Evolutionary conservation across 768 basidiomycete species (phyloP).

Genomic region (Termitomyces heimii): DNA sequence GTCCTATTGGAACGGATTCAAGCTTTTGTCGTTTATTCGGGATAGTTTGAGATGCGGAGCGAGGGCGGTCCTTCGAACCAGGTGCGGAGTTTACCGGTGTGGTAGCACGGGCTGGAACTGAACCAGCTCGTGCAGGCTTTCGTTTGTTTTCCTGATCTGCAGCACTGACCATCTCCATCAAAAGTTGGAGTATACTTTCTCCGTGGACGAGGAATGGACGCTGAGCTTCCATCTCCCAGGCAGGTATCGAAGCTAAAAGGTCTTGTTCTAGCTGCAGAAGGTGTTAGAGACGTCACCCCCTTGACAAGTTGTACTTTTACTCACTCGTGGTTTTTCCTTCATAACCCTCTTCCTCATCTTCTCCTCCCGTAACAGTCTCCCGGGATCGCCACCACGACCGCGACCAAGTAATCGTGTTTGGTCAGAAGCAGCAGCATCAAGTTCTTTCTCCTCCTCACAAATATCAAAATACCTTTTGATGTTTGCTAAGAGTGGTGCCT

Average conservation of each 20-base stretch:
- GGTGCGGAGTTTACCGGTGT: slow-evolving; percentile 44
- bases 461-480: slow-evolving; percentile 91
- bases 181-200: slow-evolving; percentile 68
- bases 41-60: slow-evolving; percentile 43
- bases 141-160: slow-evolving; percentile 80
- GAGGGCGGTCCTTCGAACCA: slow-evolving; percentile 46
- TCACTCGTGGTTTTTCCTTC: slow-evolving; percentile 88
- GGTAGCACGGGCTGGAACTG: slow-evolving; percentile 56
- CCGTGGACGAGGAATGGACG: slow-evolving; percentile 83
- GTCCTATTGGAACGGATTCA: slow-evolving; percentile 24
- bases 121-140: slow-evolving; percentile 45
- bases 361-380: slow-evolving; percentile 85
- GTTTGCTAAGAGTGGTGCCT: slow-evolving; percentile 66
- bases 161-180: slow-evolving; percentile 68
- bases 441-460: slow-evolving; percentile 82
- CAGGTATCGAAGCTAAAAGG: slow-evolving; percentile 66
- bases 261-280: slow-evolving; percentile 77
- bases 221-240: slow-evolving; percentile 78
- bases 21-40: slow-evolving; percentile 63
- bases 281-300: neutral
- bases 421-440: slow-evolving; percentile 75
- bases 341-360: slow-evolving; percentile 94
- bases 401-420: slow-evolving; percentile 78
- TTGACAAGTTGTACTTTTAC: slow-evolving; percentile 17
- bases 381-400: slow-evolving; percentile 82